Evolutionary conservation across 768 basidiomycete species (phyloP), one percentile per base, ranked within the genome.

Genomic region (Tricholomella constricta): DNA sequence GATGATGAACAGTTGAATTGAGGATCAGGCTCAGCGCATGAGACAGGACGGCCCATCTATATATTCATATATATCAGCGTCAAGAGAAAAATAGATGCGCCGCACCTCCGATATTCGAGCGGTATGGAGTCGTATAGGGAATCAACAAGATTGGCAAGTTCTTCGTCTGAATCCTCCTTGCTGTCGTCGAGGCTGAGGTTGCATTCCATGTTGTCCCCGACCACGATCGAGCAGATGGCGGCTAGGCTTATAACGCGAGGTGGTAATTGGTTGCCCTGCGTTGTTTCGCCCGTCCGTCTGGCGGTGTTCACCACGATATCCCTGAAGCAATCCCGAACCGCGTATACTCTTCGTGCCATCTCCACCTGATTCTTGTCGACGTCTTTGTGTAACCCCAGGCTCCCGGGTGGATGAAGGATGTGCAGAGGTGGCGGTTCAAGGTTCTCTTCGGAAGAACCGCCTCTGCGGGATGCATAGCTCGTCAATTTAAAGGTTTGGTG

Each of bases 281-380:
- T 31, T 48, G 17, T 4, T 3, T 45, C 37, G 9, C n/a, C 32
- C 42, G 25, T 22, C 35, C 17, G 43, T 6, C 15, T 46, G 4
- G 26, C 40, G 26, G 72, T 71, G 26, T 73, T 77, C 31, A 76
- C 59, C 3, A 79, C 68, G 38, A 85, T 62, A 50, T 82, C 80
- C 44, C 70, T 73, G 66, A 83, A 86, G 46, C 77, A 76, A 55
- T 80, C 80, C n/a, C 80, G 71, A 14, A 86, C 73, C 12, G 78
- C 79, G 60, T 82, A 73, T 8, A 84, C 73, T 26, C 69, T 74
- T 32, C 72, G 72, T 8, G 81, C 75, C 26, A 82, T 68, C 48
- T 71, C 71, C 43, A 65, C 51, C 32, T 62, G 66, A 19, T 66
- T 59, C 38, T 66, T 67, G 46, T 74, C 69, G 4, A 75, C 62